Evolutionary conservation across 164 flowering plant genomes (phyloP).

Genomic region (Chimonanthus praecox): DNA sequence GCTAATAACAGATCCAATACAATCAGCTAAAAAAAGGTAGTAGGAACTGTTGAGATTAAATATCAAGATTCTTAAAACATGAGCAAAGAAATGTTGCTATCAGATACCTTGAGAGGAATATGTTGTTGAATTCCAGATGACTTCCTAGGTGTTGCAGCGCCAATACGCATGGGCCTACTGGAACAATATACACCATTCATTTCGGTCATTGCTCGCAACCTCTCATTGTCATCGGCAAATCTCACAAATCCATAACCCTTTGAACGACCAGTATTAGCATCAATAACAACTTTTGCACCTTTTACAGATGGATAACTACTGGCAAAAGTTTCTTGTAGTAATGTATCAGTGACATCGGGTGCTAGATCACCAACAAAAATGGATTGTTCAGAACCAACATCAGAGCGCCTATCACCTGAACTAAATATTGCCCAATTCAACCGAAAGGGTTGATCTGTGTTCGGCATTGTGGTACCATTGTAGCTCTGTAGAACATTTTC

Average conservation of each 20-base stretch:
- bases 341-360: constrained; percentile 79
- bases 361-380: constrained; percentile 97
- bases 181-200: constrained; percentile 92
- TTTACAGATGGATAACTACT: constrained; percentile 81
- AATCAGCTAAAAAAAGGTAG: background rate
- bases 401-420: constrained; percentile 76
- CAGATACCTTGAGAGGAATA: constrained; percentile 3
- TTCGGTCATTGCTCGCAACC: constrained; percentile 75
- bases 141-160: constrained; percentile 90
- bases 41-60: background rate
- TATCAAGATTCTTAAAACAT: background rate
- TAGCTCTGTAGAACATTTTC: constrained; percentile 78
- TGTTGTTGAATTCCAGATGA: constrained; percentile 72
- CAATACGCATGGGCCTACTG: constrained; percentile 92
- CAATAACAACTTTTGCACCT: constrained; percentile 94
- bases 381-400: constrained; percentile 79
- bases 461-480: constrained; percentile 62
- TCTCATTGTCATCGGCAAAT: constrained; percentile 90
- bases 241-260: constrained; percentile 97
- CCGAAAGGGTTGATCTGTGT: constrained; percentile 79
- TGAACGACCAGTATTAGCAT: constrained; percentile 90
- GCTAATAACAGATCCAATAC: background rate
- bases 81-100: background rate
- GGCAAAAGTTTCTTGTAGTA: constrained; percentile 84
- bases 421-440: constrained; percentile 93